Evolutionary conservation across 2,329 filamentous ascomycete genomes (phyloP).

Genomic region (Mollisia scopiformis): DNA sequence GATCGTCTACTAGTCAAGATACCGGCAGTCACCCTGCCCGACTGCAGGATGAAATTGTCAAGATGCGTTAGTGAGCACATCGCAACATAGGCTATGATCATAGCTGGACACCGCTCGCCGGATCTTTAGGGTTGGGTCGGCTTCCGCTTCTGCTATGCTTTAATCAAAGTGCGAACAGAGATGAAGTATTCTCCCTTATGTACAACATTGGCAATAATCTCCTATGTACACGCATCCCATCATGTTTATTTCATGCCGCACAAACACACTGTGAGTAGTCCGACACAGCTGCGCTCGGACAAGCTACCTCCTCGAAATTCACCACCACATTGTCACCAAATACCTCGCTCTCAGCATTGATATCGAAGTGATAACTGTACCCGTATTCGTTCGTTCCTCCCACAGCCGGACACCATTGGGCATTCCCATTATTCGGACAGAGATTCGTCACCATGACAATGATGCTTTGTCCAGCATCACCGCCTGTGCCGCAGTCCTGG

Average conservation of each 20-base stretch:
- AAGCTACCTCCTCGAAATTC: slow-evolving; percentile 37
- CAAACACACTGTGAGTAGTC: not conserved
- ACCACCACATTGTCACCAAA: slow-evolving; percentile 40
- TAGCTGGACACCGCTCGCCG: no score
- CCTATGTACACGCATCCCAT: not conserved
- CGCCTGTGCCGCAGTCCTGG: slow-evolving; percentile 29
- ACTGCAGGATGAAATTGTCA: no score
- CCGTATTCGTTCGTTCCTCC: slow-evolving; percentile 39
- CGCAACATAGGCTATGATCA: no score
- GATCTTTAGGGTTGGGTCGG: no score
- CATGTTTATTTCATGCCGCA: not conserved
- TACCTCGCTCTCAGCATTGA: slow-evolving; percentile 37
- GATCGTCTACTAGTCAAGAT: no score
- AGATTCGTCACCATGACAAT: slow-evolving; percentile 39
- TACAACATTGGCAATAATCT: no score
- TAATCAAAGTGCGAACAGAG: no score
- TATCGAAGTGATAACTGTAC: slow-evolving; percentile 42
- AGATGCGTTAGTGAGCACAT: no score
- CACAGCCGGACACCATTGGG: slow-evolving; percentile 39
- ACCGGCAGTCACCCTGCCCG: no score
- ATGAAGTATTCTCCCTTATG: no score
- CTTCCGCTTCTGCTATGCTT: no score
- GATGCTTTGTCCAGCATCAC: slow-evolving; percentile 29
- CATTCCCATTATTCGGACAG: slow-evolving; percentile 40
- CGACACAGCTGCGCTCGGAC: slow-evolving; percentile 24